phyloP scores from a whole-genome alignment of 495 filamentous ascomycete species.

The Rhypophila decipiens region DNA sequence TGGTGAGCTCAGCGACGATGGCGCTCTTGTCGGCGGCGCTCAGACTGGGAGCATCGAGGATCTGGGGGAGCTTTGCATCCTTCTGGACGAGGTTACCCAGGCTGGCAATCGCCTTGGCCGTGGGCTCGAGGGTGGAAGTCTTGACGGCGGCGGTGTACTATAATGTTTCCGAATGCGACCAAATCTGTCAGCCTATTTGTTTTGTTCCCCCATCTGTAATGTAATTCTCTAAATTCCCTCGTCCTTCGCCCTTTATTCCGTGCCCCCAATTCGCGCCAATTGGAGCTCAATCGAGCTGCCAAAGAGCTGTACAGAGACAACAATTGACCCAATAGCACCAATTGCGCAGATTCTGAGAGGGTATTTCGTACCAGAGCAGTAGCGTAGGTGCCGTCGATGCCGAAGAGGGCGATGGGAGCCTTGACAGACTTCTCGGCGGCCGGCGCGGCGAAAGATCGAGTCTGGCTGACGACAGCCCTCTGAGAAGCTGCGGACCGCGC shows the following conservation, averaged over 20 bases:
- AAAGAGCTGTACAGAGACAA: no score
- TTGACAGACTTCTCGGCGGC: conserved; percentile 64
- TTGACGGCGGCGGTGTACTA: conserved; percentile 96
- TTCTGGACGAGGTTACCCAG: conserved; percentile 68
- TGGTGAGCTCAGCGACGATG: conserved; percentile 77
- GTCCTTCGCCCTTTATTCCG: background rate
- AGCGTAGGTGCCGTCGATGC: conserved; percentile 96
- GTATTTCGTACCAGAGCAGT: conserved; percentile 78
- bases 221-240: background rate
- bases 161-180: conserved; percentile 26
- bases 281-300: background rate
- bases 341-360: conserved; percentile 13
- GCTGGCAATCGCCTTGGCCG: conserved; percentile 63
- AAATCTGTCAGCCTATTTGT: conserved; percentile 12
- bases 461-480: conserved; percentile 30
- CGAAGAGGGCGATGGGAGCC: conserved; percentile 85
- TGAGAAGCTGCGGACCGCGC: conserved; percentile 51
- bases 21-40: conserved; percentile 67
- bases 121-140: conserved; percentile 72
- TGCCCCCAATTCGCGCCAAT: background rate
- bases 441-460: conserved; percentile 70
- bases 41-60: conserved; percentile 78
- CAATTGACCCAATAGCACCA: no score
- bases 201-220: background rate
- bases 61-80: conserved; percentile 68